Conservation (phyloP, 1,284 basidiomycete species). For the Ceratobasidium sp. region DNA sequence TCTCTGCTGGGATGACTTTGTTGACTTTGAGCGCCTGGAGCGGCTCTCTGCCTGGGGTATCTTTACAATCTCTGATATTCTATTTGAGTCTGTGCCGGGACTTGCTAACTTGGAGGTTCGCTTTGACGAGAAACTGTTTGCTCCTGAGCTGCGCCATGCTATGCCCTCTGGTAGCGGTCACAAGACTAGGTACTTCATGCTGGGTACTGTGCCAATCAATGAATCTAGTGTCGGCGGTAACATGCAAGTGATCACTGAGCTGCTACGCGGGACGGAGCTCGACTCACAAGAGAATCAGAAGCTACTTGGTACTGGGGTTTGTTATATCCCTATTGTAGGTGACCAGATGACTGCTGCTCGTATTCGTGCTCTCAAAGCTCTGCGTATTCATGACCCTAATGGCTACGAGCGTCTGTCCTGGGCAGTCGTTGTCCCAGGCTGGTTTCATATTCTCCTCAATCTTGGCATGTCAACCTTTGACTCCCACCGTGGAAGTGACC, state of each 20-base stretch:
- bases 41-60: background rate
- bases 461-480: too few relatives aligned
- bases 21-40: background rate
- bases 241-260: background rate
- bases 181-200: background rate
- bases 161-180: background rate
- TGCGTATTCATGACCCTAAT: background rate
- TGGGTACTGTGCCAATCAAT: background rate
- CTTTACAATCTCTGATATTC: background rate
- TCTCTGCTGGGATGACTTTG: slow-evolving; percentile 2
- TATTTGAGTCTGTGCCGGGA: slow-evolving; percentile 7
- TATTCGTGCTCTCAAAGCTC: too few relatives aligned
- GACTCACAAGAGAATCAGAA: background rate
- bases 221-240: background rate
- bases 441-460: slow-evolving; percentile 4
- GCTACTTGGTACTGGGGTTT: background rate
- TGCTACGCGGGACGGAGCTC: too few relatives aligned
- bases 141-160: background rate
- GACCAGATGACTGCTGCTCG: too few relatives aligned
- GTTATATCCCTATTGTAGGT: too few relatives aligned
- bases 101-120: background rate
- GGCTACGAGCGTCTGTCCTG: background rate
- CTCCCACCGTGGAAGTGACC: too few relatives aligned
- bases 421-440: background rate
- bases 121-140: background rate